A percentile compares a stretch with the other conserved stretches of the same genome.
Evolutionary conservation across 495 filamentous ascomycete species (phyloP).

Genomic region (Penicillium herquei): DNA sequence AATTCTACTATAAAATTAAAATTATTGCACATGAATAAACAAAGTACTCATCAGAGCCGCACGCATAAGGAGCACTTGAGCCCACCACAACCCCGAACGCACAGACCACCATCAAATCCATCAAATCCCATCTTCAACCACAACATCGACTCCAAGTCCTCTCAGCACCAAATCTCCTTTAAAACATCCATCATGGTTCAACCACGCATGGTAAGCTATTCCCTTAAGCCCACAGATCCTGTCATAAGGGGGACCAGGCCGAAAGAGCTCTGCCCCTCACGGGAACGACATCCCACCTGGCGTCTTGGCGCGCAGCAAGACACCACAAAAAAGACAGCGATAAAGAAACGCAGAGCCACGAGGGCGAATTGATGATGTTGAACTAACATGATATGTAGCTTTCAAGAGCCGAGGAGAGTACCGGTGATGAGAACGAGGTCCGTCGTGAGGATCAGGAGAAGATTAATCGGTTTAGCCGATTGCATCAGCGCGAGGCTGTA

Average conservation of each 20-base stretch:
- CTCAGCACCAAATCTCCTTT: neutral
- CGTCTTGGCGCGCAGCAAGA: conserved; percentile 6
- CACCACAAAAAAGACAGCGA: neutral
- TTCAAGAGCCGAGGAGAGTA: conserved; percentile 82
- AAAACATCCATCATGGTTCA: conserved; percentile 41
- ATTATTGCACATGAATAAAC: too few species aligned
- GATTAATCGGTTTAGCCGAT: conserved; percentile 94
- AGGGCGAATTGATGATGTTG: neutral
- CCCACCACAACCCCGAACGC: neutral
- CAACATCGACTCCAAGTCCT: neutral
- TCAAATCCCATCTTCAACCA: neutral
- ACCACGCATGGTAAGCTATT: conserved; percentile 39
- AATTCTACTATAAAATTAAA: neutral
- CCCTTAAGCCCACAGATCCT: neutral
- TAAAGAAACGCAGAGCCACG: neutral
- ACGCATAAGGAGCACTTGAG: neutral
- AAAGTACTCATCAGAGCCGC: neutral
- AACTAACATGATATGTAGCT: conserved; percentile 53
- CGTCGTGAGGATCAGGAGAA: conserved; percentile 96
- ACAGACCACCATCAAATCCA: neutral
- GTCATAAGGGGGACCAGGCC: too few species aligned
- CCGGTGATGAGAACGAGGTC: conserved; percentile 79
- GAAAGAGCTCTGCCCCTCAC: neutral
- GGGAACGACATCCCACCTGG: conserved; percentile 1
- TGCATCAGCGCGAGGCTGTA: conserved; percentile 79